Percentiles rank a stretch among this genome's conserved stretches.
Evolutionary conservation across 2,329 filamentous ascomycete species (phyloP).

Genomic region (Arthrobotrys iridis): DNA sequence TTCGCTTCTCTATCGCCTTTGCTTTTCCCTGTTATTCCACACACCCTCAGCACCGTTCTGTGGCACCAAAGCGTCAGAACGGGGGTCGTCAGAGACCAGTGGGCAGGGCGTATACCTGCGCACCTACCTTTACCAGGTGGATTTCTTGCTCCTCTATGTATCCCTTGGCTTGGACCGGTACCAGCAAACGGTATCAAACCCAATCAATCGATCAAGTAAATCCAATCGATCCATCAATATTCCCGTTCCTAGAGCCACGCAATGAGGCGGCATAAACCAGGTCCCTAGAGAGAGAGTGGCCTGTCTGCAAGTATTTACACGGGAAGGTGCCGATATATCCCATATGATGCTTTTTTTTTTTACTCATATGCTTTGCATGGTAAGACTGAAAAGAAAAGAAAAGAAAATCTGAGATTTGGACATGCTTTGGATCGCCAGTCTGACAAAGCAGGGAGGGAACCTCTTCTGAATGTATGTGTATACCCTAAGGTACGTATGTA

Average conservation of each 20-base stretch:
- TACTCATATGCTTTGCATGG: background rate
- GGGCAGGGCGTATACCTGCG: constrained; percentile 1
- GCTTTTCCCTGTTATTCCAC: background rate
- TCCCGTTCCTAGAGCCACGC: constrained; percentile 32
- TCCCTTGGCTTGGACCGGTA: background rate
- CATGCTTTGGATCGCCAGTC: too few relatives aligned
- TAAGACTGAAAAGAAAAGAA: too few relatives aligned
- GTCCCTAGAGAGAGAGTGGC: constrained; percentile 9
- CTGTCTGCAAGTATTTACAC: background rate
- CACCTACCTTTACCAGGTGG: constrained; percentile 28
- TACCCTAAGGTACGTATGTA: too few relatives aligned
- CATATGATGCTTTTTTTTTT: background rate
- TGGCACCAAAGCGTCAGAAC: constrained; percentile 40
- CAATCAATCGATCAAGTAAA: too few relatives aligned
- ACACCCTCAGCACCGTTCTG: constrained; percentile 5
- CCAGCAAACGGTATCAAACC: too few relatives aligned
- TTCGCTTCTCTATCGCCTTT: background rate
- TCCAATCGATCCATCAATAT: too few relatives aligned
- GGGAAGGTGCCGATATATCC: constrained; percentile 6
- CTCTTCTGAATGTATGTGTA: too few relatives aligned
- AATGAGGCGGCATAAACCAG: constrained; percentile 33
- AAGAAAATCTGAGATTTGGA: too few relatives aligned
- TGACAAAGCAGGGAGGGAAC: too few relatives aligned
- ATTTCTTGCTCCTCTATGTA: background rate
- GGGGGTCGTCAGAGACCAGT: constrained; percentile 6